Evolutionary conservation across 257 asterid genomes (phyloP), one percentile per base, ranked within the genome.

Genomic region (Solanum tacnaense): DNA sequence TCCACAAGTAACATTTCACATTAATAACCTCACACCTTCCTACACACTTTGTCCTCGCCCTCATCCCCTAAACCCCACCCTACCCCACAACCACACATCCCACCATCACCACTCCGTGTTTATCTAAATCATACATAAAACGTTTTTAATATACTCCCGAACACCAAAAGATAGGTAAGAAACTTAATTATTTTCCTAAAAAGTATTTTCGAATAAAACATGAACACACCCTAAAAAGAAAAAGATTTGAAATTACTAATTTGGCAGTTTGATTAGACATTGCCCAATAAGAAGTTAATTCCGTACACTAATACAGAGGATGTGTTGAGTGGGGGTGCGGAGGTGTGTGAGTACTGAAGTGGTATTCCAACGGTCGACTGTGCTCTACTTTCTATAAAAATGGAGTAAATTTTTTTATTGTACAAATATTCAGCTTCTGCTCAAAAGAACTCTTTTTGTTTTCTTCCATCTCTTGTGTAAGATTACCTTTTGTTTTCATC

Each of bases 281-380:
- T 41, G 15, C 16, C 84, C 84, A 39, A 39, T n/a, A 41, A 56
- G 65, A 56, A 56, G 65, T 56, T 18, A 56, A 13, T n/a, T 76
- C 60, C 84, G 60, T 76, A 76, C 84, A 39, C 7, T 39, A 39
- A 23, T 65, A 29, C 83, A 78, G 84, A n/a, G 10, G 7, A 7
- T 12, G 29, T 36, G 5, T 13, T 29, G 38, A 9, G 32, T 7
- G n/a, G 44, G 23, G 9, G 62, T 13, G 82, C 2, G 52, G 5
- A 16, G 13, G 65, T 27, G 6, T 27, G 39, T n/a, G 73, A 67
- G 70, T 23, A 62, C 44, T 67, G 87, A 83, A 90, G 86, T 90
- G 91, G 92, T 89, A 87, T 90, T 93, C 92, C 94, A 94, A 95
- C 96, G 98, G 98, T 95, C 98, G 88, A 88, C 23, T 93, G 86